These are phyloP conservation scores for Antonospora locustae DNA, from an alignment of 371 early-diverging fungal genomes.

Conservation along the genomic window DNA sequence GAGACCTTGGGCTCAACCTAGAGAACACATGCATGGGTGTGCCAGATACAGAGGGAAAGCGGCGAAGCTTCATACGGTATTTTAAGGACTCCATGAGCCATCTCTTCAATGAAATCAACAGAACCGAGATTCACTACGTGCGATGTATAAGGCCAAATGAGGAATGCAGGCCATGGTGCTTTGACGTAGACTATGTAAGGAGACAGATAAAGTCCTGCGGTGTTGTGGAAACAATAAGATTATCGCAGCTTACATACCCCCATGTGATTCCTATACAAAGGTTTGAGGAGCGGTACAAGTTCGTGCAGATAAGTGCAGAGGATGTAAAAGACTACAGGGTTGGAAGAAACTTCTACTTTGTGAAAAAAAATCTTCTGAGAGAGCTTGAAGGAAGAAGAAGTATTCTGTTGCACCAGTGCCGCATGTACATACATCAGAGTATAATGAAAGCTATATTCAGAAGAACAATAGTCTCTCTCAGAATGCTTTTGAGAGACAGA, in stretches of 20 bases:
- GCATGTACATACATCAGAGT: no score
- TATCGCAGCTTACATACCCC: slow-evolving; percentile 82
- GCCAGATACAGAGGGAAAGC: slow-evolving; percentile 67
- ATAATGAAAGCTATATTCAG: no score
- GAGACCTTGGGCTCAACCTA: slow-evolving; percentile 20
- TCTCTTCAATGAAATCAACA: slow-evolving; percentile 74
- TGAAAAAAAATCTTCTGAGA: no score
- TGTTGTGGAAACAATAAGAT: slow-evolving; percentile 77
- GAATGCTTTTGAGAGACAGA: no score
- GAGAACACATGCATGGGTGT: not conserved
- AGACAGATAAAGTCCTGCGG: slow-evolving; percentile 39
- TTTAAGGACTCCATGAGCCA: slow-evolving; percentile 62
- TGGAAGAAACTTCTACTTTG: no score
- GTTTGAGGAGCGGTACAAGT: slow-evolving; percentile 64
- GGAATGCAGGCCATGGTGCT: slow-evolving; percentile 69
- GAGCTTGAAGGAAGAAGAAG: no score
- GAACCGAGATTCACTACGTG: slow-evolving; percentile 84
- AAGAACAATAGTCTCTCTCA: no score
- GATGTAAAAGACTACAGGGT: no score
- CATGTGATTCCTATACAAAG: slow-evolving; percentile 74
- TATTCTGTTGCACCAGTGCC: no score
- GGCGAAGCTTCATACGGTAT: slow-evolving; percentile 66
- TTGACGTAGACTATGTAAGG: slow-evolving; percentile 62
- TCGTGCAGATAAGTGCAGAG: not conserved
- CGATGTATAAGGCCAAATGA: slow-evolving; percentile 94